A percentile compares a stretch with the other conserved stretches of the same genome.
These are phyloP conservation scores for Backusella westeae DNA, from an alignment of 192 early-diverging fungal genomes.

Conservation along the genomic window DNA sequence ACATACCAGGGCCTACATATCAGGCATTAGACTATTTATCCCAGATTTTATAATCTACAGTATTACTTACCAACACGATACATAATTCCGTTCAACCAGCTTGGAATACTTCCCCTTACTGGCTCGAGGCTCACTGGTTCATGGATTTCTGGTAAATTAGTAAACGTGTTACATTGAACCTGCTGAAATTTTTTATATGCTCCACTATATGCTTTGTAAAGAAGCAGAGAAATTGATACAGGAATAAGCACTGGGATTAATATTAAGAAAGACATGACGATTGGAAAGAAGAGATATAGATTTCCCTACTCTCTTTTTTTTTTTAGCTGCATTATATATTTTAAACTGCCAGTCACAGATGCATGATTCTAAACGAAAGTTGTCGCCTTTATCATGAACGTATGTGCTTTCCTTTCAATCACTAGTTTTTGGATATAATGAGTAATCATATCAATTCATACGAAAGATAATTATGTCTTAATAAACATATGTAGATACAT, in stretches of 20 bases:
- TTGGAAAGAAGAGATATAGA: not conserved
- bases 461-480: too few species aligned
- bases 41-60: not conserved
- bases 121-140: slow-evolving; percentile 21
- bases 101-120: slow-evolving; percentile 43
- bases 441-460: too few species aligned
- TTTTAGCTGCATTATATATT: not conserved
- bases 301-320: not conserved
- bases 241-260: not conserved
- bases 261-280: not conserved
- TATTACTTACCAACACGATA: slow-evolving; percentile 42
- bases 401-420: not conserved
- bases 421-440: not conserved
- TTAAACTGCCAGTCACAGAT: not conserved
- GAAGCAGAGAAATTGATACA: not conserved
- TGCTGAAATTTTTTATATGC: not conserved
- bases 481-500: too few species aligned
- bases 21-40: not conserved
- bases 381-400: not conserved
- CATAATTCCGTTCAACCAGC: slow-evolving; percentile 51
- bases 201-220: not conserved
- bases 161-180: not conserved
- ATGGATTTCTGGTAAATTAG: slow-evolving; percentile 37
- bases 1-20: slow-evolving; percentile 29
- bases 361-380: not conserved